Evolutionary conservation across 2,329 filamentous ascomycete species (phyloP).

Genomic region (Stagonosporopsis vannaccii): DNA sequence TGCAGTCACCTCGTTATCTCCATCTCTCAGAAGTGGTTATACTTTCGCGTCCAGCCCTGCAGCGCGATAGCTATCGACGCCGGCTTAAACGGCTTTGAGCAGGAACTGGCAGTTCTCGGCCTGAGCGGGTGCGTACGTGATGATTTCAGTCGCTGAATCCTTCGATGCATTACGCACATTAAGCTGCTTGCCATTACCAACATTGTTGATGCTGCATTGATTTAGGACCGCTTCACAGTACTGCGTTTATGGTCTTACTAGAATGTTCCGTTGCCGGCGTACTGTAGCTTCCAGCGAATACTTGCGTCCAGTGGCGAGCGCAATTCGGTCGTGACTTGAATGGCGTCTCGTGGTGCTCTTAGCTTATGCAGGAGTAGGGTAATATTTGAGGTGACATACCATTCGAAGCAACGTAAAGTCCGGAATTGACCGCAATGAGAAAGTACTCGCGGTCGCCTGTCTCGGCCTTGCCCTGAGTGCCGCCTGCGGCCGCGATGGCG

Average conservation of each 20-base stretch:
- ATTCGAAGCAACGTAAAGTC: constrained; percentile 2
- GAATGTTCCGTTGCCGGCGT: constrained; percentile 1
- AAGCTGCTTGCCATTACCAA: not conserved
- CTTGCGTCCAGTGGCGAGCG: not conserved
- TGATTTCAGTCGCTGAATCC: not conserved
- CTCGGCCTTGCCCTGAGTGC: constrained; percentile 2
- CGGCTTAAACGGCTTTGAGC: not conserved
- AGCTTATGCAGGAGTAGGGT: not conserved
- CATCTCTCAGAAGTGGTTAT: too few species aligned
- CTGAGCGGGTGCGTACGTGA: not conserved
- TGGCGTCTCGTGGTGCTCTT: not conserved
- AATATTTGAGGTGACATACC: not conserved
- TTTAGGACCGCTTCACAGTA: not conserved
- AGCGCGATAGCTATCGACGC: too few species aligned
- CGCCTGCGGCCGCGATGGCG: constrained; percentile 1
- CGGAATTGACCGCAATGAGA: not conserved
- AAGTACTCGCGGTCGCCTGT: constrained; percentile 5
- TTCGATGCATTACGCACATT: not conserved
- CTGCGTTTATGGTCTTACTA: not conserved
- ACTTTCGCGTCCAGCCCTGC: too few species aligned
- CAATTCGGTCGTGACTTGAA: not conserved
- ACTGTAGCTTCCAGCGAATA: constrained; percentile 2
- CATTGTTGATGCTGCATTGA: not conserved
- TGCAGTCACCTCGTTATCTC: too few species aligned
- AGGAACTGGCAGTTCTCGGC: not conserved